These are phyloP conservation scores for Dendrobium nobile DNA, from an alignment of 106 monocot genomes.

Conservation along the genomic window DNA sequence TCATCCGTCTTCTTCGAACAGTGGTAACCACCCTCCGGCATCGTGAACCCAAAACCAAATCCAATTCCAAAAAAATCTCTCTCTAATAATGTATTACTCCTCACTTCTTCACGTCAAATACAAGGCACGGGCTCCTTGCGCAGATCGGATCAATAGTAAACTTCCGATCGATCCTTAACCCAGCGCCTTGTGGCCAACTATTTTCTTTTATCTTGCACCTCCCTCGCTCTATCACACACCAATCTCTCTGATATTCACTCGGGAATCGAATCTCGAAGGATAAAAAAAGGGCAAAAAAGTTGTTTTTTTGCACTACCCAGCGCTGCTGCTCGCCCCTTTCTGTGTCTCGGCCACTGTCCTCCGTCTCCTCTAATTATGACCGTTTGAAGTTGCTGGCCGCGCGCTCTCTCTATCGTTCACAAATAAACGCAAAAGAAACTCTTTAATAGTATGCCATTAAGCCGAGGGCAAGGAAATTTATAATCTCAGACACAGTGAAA, in stretches of 20 bases:
- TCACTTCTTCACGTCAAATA: no score
- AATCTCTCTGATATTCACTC: background rate
- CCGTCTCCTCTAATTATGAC: background rate
- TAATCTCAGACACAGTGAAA: background rate
- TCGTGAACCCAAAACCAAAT: background rate
- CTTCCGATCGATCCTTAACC: background rate
- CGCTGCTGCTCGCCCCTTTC: background rate
- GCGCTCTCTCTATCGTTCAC: background rate
- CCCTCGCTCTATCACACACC: background rate
- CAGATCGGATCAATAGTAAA: background rate
- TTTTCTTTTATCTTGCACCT: background rate
- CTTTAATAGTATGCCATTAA: background rate
- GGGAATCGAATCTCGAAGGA: background rate
- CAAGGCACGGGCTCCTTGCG: background rate
- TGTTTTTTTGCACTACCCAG: background rate
- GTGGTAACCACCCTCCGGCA: slow-evolving; percentile 27
- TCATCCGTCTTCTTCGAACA: slow-evolving; percentile 38
- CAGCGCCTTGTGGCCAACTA: background rate
- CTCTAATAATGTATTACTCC: background rate
- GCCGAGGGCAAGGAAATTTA: background rate
- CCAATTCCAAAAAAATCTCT: background rate
- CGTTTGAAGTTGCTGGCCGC: background rate
- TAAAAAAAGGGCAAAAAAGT: background rate
- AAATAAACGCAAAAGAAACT: background rate
- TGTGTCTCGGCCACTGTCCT: background rate